These are phyloP conservation scores for Sungouiella thailandica DNA, from an alignment of 805 yeast genomes.

Conservation along the genomic window DNA sequence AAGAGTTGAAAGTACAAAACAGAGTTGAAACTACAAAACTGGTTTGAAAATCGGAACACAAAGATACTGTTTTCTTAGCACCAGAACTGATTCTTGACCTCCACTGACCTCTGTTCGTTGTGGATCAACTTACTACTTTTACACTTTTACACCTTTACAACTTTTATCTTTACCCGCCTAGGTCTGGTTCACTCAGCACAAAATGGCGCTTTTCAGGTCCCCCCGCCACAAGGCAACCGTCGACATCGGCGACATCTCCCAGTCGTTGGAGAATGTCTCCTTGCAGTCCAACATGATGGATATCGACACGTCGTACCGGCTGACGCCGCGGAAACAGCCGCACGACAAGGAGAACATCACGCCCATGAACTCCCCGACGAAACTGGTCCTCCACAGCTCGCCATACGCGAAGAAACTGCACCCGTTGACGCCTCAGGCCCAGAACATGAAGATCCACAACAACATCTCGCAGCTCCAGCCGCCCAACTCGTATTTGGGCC, in stretches of 20 bases:
- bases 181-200: not conserved
- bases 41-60: no score
- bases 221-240: conserved; percentile 12
- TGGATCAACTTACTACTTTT: no score
- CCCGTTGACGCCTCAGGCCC: conserved; percentile 10
- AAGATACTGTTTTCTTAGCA: no score
- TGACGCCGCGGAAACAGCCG: conserved; percentile 17
- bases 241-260: conserved; percentile 35
- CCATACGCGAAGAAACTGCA: conserved; percentile 7
- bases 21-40: no score
- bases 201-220: conserved; percentile 15
- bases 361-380: conserved; percentile 25
- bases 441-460: conserved; percentile 20
- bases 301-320: conserved; percentile 34
- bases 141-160: no score
- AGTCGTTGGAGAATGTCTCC: conserved; percentile 40
- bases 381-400: conserved; percentile 29
- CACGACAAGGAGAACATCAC: conserved; percentile 19
- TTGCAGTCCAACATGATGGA: conserved; percentile 34
- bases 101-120: no score
- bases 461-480: conserved; percentile 32
- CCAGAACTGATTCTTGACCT: no score
- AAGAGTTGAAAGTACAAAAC: no score
- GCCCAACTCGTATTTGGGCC: conserved; percentile 21
- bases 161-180: no score